A percentile compares a stretch with the other conserved stretches of the same genome.
Conservation (phyloP, 495 filamentous ascomycete genomes). For the Geopyxis carbonaria region DNA sequence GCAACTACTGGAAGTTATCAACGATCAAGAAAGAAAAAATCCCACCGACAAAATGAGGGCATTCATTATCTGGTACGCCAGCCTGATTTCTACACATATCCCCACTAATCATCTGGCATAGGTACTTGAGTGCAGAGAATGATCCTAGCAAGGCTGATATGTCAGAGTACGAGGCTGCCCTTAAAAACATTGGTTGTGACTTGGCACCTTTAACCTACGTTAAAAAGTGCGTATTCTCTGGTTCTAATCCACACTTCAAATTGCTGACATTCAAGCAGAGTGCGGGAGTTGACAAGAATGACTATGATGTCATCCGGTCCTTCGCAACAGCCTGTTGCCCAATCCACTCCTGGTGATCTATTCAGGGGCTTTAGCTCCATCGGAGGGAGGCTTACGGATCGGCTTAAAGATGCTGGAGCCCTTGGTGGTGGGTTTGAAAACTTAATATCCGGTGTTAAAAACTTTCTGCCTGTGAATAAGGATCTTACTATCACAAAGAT, state of each 20-base stretch:
- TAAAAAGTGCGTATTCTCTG: slow-evolving; percentile 40
- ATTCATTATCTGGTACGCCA: slow-evolving; percentile 82
- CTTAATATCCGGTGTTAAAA: slow-evolving; percentile 95
- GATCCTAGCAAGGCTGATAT: slow-evolving; percentile 69
- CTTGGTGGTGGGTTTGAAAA: slow-evolving; percentile 84
- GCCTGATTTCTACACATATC: background rate
- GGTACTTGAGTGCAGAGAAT: slow-evolving; percentile 66
- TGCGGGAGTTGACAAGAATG: slow-evolving; percentile 92
- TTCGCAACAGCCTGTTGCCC: slow-evolving; percentile 43
- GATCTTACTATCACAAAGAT: slow-evolving; percentile 96
- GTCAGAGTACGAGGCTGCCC: slow-evolving; percentile 71
- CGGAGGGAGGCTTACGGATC: slow-evolving; percentile 58
- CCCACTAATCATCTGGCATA: slow-evolving; percentile 5
- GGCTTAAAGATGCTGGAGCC: slow-evolving; percentile 73
- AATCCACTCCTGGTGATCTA: slow-evolving; percentile 49
- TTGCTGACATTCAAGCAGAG: slow-evolving; percentile 37
- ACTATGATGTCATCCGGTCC: slow-evolving; percentile 90
- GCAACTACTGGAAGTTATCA: slow-evolving; percentile 78
- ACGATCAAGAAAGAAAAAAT: slow-evolving; percentile 58
- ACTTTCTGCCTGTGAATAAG: slow-evolving; percentile 86
- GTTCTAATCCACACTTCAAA: too few species aligned
- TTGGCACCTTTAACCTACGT: slow-evolving; percentile 68
- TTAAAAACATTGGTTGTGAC: slow-evolving; percentile 56
- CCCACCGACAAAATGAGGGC: slow-evolving; percentile 76
- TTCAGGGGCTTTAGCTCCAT: slow-evolving; percentile 88